Conservation (phyloP, 176 grass and related monocot species). For the Microstegium vimineum region DNA sequence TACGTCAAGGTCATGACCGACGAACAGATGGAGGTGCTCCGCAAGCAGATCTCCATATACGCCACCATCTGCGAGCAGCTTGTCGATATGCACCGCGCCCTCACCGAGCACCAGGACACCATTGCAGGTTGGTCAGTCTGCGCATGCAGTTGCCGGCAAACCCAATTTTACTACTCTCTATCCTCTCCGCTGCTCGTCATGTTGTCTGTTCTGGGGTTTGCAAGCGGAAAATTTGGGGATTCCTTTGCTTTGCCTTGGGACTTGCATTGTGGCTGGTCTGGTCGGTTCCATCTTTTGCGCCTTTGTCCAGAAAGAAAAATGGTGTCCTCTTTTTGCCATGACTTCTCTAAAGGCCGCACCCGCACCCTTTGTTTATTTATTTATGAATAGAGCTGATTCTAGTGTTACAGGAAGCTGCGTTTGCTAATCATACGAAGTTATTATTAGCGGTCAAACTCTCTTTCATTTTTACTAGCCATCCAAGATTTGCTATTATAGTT, state of each 20-base stretch:
- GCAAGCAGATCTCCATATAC: constrained; percentile 97
- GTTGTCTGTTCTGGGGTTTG: neutral
- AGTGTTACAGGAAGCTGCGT: neutral
- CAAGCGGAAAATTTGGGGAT: neutral
- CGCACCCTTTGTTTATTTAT: neutral
- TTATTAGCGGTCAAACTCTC: neutral
- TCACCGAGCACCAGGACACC: constrained; percentile 77
- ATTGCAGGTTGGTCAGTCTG: constrained; percentile 54
- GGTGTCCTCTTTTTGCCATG: neutral
- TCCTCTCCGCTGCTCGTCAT: neutral
- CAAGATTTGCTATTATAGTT: neutral
- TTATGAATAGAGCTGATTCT: neutral
- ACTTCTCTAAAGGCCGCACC: neutral
- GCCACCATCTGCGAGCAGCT: constrained; percentile 95
- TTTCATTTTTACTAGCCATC: neutral
- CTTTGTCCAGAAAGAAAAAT: neutral
- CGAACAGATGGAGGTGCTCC: constrained; percentile 93
- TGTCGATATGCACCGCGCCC: constrained; percentile 88
- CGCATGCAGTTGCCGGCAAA: neutral
- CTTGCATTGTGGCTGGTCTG: neutral
- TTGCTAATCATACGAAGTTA: neutral
- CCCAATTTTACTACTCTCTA: neutral
- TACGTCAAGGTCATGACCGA: constrained; percentile 96
- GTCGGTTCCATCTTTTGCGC: neutral
- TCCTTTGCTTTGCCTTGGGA: neutral